phyloP scores from a whole-genome alignment of 129 eudicot genomes.

The Escallonia herrerae region DNA sequence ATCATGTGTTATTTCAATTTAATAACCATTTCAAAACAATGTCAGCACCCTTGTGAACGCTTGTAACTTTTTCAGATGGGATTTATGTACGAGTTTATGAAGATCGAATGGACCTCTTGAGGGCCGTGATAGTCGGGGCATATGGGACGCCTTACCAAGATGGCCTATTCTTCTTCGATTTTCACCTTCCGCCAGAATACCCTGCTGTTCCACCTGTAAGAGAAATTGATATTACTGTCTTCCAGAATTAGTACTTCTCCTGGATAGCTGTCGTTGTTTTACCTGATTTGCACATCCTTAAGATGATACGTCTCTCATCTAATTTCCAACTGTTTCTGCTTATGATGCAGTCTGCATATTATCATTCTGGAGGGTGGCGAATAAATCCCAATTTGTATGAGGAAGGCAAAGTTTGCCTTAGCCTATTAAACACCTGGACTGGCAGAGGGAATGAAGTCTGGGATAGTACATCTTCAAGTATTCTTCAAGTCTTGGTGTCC shows the following conservation, averaged over 20 bases:
- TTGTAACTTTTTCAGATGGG: conserved; percentile 46
- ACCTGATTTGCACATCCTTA: conserved; percentile 3
- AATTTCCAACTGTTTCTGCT: conserved; percentile 2
- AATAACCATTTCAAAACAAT: conserved; percentile 5
- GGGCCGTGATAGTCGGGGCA: conserved; percentile 94
- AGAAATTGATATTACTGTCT: not conserved
- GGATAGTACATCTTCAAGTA: conserved; percentile 92
- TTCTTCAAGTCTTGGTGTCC: conserved; percentile 94
- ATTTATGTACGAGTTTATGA: conserved; percentile 90
- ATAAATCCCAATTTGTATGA: conserved; percentile 93
- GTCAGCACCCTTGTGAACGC: not conserved
- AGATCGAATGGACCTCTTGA: conserved; percentile 94
- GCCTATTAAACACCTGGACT: conserved; percentile 91
- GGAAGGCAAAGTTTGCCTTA: conserved; percentile 97
- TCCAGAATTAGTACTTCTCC: not conserved
- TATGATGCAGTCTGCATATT: conserved; percentile 73
- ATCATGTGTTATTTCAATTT: not conserved
- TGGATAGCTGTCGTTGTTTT: not conserved
- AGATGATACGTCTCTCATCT: conserved; percentile 1
- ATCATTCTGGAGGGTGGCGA: conserved; percentile 99
- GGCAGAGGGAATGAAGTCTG: conserved; percentile 98
- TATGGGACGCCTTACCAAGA: conserved; percentile 99
- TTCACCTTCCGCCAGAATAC: conserved; percentile 93
- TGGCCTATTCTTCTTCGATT: conserved; percentile 96
- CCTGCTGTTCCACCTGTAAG: conserved; percentile 97